A percentile compares a stretch with the other conserved stretches of the same genome.
Conservation (phyloP, 116 monocot species). For the Posidonia oceanica region DNA sequence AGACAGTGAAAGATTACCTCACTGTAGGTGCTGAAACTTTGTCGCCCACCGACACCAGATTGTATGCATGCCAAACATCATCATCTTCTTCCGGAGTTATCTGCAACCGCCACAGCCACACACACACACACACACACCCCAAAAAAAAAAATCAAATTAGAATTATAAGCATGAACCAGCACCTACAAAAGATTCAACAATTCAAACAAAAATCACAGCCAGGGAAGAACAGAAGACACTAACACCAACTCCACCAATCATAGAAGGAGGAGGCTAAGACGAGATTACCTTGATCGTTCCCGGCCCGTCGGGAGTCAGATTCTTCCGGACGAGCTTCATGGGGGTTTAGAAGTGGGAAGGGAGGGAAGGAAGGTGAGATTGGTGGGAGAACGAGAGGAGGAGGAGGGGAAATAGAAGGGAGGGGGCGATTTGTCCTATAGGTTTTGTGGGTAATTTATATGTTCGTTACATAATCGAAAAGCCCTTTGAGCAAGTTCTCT, state of each 20-base stretch:
- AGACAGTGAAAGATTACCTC: slow-evolving; percentile 24
- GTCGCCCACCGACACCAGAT: slow-evolving; percentile 64
- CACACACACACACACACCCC: too few species aligned
- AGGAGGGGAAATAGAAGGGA: too few species aligned
- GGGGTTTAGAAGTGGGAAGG: not conserved
- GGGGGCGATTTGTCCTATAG: too few species aligned
- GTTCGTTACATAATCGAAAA: too few species aligned
- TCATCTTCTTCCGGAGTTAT: slow-evolving; percentile 48
- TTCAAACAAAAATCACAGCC: too few species aligned
- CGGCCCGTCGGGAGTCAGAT: slow-evolving; percentile 27
- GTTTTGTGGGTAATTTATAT: not conserved
- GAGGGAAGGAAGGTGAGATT: not conserved
- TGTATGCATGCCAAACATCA: slow-evolving; percentile 94
- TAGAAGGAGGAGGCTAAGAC: not conserved
- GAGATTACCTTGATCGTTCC: slow-evolving; percentile 34
- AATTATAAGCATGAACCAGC: too few species aligned
- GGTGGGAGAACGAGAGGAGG: not conserved
- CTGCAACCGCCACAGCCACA: too few species aligned
- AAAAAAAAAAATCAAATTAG: too few species aligned
- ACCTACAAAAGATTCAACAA: too few species aligned
- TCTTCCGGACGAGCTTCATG: slow-evolving; percentile 57
- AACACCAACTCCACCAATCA: too few species aligned
- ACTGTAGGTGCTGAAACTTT: slow-evolving; percentile 56
- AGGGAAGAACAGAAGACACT: not conserved
- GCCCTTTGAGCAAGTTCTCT: too few species aligned